A percentile compares a stretch with the other conserved stretches of the same genome.
These are phyloP conservation scores for Clitopilus hobsonii DNA, from an alignment of 768 basidiomycete genomes.

Conservation along the genomic window DNA sequence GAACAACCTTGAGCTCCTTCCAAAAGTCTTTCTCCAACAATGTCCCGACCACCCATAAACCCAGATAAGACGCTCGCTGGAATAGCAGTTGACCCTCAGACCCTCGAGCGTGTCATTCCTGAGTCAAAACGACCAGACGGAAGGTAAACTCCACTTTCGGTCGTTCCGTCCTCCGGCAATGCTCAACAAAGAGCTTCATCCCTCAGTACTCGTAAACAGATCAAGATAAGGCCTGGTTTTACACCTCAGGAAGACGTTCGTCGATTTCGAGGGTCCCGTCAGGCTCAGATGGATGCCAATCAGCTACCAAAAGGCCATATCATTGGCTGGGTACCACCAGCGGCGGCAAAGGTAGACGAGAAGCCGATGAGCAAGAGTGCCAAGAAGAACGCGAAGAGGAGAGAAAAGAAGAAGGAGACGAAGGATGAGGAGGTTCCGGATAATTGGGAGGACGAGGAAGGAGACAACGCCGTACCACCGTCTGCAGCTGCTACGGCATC, in stretches of 20 bases:
- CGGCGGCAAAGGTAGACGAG: conserved; percentile 33
- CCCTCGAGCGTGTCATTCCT: conserved; percentile 85
- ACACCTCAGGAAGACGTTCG: conserved; percentile 92
- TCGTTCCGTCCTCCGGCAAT: conserved; percentile 8
- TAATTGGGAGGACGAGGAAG: conserved; percentile 76
- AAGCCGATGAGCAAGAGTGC: conserved; percentile 72
- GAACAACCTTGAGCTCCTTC: neutral
- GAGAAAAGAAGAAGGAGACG: conserved; percentile 55
- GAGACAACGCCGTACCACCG: conserved; percentile 21
- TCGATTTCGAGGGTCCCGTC: conserved; percentile 78
- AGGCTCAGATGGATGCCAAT: conserved; percentile 64
- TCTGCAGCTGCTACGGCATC: conserved; percentile 4
- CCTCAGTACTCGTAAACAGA: conserved; percentile 78
- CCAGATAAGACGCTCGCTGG: conserved; percentile 70
- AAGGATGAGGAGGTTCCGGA: conserved; percentile 59
- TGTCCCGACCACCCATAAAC: conserved; percentile 76
- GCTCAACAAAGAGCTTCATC: conserved; percentile 1
- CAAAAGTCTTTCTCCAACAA: conserved; percentile 21
- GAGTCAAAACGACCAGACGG: conserved; percentile 81
- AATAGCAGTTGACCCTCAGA: conserved; percentile 81
- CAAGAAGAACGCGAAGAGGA: conserved; percentile 76
- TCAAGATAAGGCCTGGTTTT: conserved; percentile 88
- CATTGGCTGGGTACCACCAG: conserved; percentile 72
- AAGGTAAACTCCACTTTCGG: conserved; percentile 50
- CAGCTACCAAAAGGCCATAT: conserved; percentile 75